A percentile compares a stretch with the other conserved stretches of the same genome.
Conservation (phyloP, 2,329 filamentous ascomycete genomes). For the Trichophyton verrucosum region DNA sequence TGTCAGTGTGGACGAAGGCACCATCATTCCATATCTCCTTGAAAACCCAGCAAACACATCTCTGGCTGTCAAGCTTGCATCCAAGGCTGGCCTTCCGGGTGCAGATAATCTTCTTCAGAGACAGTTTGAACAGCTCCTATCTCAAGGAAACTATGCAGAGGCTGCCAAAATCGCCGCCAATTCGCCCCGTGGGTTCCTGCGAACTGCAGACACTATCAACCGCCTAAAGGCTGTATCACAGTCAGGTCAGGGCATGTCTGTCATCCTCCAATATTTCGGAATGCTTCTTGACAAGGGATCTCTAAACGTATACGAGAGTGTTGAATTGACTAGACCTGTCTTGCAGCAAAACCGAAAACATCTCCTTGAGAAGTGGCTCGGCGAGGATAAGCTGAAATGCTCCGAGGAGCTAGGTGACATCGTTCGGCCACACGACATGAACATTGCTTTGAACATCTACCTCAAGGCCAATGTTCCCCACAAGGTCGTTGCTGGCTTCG, state of each 20-base stretch:
- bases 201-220: conserved; percentile 89
- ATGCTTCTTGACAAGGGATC: conserved; percentile 91
- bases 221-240: conserved; percentile 80
- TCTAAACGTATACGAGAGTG: conserved; percentile 82
- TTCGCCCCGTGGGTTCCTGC: conserved; percentile 88
- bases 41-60: conserved; percentile 91
- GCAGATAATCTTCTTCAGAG: conserved; percentile 87
- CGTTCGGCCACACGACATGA: conserved; percentile 77
- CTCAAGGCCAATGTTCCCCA: conserved; percentile 78
- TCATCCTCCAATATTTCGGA: conserved; percentile 94
- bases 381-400: conserved; percentile 87
- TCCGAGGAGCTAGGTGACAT: conserved; percentile 95
- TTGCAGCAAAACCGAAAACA: conserved; percentile 90
- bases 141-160: conserved; percentile 65
- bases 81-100: conserved; percentile 81
- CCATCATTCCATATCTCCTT: conserved; percentile 84
- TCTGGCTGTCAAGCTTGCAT: conserved; percentile 91
- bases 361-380: conserved; percentile 93
- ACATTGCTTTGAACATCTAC: conserved; percentile 79
- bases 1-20: conserved; percentile 84
- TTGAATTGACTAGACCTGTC: conserved; percentile 87
- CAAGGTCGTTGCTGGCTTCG: conserved; percentile 90
- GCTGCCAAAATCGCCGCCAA: conserved; percentile 94
- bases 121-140: conserved; percentile 82
- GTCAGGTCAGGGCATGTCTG: conserved; percentile 64